These are phyloP conservation scores for Eucalyptus urophylla DNA, from an alignment of 345 rosid genomes.

Conservation along the genomic window DNA sequence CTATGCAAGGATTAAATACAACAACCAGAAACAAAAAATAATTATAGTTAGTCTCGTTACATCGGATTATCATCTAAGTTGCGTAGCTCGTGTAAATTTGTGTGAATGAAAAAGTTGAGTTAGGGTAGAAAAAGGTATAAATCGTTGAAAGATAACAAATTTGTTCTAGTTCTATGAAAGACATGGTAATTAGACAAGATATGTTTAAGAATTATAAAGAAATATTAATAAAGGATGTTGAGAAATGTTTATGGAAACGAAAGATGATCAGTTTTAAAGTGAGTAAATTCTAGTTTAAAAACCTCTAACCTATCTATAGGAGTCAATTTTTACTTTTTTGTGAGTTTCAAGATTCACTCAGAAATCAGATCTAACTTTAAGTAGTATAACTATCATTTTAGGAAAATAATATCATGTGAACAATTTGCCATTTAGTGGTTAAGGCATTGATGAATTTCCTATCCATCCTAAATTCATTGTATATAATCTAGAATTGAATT, in stretches of 20 bases:
- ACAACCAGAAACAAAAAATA: neutral
- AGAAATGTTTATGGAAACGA: neutral
- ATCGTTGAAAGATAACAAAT: neutral
- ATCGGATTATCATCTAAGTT: neutral
- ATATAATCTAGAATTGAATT: neutral
- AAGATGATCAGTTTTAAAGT: neutral
- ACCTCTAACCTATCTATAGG: accelerated
- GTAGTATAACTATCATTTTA: neutral
- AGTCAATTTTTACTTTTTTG: neutral
- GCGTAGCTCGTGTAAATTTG: neutral
- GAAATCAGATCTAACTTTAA: accelerated
- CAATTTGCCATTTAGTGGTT: neutral
- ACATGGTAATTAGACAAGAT: neutral
- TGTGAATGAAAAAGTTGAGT: neutral
- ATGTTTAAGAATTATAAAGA: neutral
- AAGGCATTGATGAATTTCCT: neutral
- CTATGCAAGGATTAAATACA: neutral
- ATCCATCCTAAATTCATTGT: neutral
- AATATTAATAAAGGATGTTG: neutral
- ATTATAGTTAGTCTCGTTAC: neutral
- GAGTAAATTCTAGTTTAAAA: neutral
- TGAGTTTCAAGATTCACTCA: accelerated
- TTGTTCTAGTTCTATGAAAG: neutral
- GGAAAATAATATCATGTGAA: neutral
- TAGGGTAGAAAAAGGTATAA: neutral